Percentiles rank a stretch among this genome's conserved stretches.
Evolutionary conservation across 2,329 filamentous ascomycete species (phyloP).

Genomic region (Trichoderma guizhouense): DNA sequence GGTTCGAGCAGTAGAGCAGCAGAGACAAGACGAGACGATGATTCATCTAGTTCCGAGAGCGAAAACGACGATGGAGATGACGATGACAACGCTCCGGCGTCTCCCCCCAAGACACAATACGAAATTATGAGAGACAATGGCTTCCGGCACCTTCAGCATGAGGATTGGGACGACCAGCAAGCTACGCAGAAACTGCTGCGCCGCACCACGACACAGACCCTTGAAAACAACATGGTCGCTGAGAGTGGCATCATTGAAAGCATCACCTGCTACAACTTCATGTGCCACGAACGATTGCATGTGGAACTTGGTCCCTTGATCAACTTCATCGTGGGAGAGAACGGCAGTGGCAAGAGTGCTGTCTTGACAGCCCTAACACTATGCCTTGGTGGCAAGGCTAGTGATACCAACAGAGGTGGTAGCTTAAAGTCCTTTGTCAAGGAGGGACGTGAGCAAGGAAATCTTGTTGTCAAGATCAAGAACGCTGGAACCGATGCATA

Average conservation of each 20-base stretch:
- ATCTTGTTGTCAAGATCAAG: constrained; percentile 81
- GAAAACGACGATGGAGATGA: constrained; percentile 25
- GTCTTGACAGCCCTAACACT: constrained; percentile 89
- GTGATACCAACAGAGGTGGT: constrained; percentile 85
- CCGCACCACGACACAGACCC: constrained; percentile 42
- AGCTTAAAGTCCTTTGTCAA: constrained; percentile 90
- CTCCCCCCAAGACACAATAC: constrained; percentile 57
- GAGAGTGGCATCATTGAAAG: constrained; percentile 85
- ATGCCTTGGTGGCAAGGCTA: constrained; percentile 92
- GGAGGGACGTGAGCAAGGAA: constrained; percentile 73
- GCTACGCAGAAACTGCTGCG: constrained; percentile 63
- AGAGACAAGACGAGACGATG: constrained; percentile 22
- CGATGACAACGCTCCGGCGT: constrained; percentile 27
- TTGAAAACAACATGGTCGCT: constrained; percentile 73
- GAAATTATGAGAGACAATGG: constrained; percentile 58
- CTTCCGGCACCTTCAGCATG: constrained; percentile 55
- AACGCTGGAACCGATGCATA: constrained; percentile 85
- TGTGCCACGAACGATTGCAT: constrained; percentile 84
- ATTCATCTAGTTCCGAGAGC: constrained; percentile 31
- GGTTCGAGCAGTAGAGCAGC: constrained; percentile 10
- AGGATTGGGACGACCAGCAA: constrained; percentile 57
- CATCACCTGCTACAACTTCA: constrained; percentile 88
- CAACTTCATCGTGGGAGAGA: constrained; percentile 97
- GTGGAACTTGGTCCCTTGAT: constrained; percentile 89
- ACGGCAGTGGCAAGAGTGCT: constrained; percentile 96